Evolutionary conservation across 441 rosid species (phyloP).

Genomic region (Cnidoscolus chayamansa): DNA sequence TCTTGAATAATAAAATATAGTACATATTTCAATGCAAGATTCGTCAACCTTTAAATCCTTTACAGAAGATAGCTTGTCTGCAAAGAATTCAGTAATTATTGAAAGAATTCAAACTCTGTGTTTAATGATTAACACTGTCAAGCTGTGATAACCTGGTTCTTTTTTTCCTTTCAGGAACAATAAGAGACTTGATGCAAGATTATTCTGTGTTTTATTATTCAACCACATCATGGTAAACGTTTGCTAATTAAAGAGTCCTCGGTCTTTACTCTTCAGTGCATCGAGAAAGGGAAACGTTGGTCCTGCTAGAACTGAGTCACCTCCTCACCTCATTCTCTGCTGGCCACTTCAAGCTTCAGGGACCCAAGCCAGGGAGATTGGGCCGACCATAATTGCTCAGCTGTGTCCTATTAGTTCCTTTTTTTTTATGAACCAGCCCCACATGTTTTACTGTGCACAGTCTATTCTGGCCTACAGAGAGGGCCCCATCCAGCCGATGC

Average conservation of each 20-base stretch:
- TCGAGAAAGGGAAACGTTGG: too few species aligned
- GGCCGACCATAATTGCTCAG: not conserved
- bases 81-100: slow-evolving; percentile 17
- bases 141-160: not conserved
- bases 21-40: not conserved
- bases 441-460: not conserved
- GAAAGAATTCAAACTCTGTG: slow-evolving; percentile 7
- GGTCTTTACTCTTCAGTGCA: not conserved
- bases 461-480: not conserved
- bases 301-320: not conserved
- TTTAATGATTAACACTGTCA: slow-evolving; percentile 10
- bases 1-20: not conserved
- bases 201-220: not conserved
- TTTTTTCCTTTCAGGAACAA: slow-evolving; percentile 2
- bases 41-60: slow-evolving; percentile 17
- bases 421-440: not conserved
- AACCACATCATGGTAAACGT: not conserved
- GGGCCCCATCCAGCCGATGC: not conserved
- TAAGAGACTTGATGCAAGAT: not conserved
- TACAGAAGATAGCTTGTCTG: slow-evolving; percentile 18
- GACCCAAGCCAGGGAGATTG: not conserved
- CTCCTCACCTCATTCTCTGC: not conserved
- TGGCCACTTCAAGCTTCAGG: not conserved
- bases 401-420: not conserved
- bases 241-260: not conserved